These are phyloP conservation scores for Osmanthus fragrans DNA, from an alignment of 257 asterid genomes.

Conservation along the genomic window DNA sequence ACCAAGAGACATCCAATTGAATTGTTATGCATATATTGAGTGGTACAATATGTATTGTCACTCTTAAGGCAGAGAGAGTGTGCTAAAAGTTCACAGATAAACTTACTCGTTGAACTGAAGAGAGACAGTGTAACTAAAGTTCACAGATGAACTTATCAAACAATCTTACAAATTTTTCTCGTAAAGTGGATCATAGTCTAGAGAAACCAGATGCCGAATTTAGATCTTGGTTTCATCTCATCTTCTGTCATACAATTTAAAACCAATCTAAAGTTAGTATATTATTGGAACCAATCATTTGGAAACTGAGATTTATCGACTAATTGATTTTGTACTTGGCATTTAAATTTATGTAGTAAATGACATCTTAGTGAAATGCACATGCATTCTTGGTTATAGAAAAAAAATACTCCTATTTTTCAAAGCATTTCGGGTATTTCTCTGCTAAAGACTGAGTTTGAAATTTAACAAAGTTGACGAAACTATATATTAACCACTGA, in stretches of 20 bases:
- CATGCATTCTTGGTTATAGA: conserved; percentile 10
- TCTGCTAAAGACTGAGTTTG: conserved; percentile 4
- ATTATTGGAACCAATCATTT: neutral
- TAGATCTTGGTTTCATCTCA: neutral
- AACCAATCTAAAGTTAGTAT: neutral
- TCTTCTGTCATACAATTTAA: neutral
- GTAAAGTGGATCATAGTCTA: neutral
- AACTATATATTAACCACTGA: neutral
- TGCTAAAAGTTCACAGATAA: neutral
- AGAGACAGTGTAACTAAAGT: neutral
- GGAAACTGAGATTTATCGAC: neutral
- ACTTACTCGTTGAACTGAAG: neutral
- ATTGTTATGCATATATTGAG: neutral
- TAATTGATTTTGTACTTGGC: neutral
- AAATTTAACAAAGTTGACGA: neutral
- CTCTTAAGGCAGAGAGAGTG: neutral
- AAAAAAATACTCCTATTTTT: conserved; percentile 4
- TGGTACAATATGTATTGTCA: neutral
- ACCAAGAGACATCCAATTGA: neutral
- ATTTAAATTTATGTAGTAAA: conserved; percentile 12
- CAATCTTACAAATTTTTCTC: neutral
- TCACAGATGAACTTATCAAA: neutral
- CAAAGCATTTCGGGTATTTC: neutral
- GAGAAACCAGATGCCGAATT: neutral
- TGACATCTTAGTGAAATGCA: neutral